Conservation (phyloP, 305 asterid species). For the Lippia alba region DNA sequence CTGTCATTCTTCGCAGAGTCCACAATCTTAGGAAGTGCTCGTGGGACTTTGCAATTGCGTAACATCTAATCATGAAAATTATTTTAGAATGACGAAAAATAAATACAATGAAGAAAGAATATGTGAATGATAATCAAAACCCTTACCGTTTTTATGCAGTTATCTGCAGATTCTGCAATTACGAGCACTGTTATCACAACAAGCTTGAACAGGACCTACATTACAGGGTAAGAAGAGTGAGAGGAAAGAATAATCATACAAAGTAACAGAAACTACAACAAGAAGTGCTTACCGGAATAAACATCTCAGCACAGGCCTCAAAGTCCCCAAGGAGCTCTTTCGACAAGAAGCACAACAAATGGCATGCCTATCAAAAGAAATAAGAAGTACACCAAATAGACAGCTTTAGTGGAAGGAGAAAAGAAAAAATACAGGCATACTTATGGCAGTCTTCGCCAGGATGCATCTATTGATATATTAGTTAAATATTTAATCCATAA, state of each 20-base stretch:
- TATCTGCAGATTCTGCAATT: constrained; percentile 98
- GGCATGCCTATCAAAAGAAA: constrained; percentile 71
- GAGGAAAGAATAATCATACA: constrained; percentile 37
- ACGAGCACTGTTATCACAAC: constrained; percentile 99
- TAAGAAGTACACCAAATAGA: constrained; percentile 31
- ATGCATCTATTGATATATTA: constrained; percentile 27
- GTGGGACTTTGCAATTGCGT: constrained; percentile 95
- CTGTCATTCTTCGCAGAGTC: constrained; percentile 96
- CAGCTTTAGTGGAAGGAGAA: constrained; percentile 19
- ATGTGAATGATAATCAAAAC: constrained; percentile 15
- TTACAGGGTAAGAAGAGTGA: constrained; percentile 45
- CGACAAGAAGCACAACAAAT: constrained; percentile 79
- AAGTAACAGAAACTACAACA: constrained; percentile 19
- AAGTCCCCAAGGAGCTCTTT: constrained; percentile 98
- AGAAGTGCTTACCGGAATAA: constrained; percentile 82
- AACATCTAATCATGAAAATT: constrained; percentile 68
- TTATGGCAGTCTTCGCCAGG: constrained; percentile 21
- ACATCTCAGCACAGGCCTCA: constrained; percentile 94
- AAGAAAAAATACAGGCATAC: constrained; percentile 1
- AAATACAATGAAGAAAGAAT: constrained; percentile 19
- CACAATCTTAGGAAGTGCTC: constrained; percentile 86
- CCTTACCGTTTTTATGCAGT: constrained; percentile 95
- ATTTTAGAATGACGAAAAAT: constrained; percentile 28
- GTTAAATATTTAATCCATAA: constrained; percentile 13
- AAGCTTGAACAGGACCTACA: constrained; percentile 99